These are phyloP conservation scores for Byssochlamys sp. DNA, from an alignment of 2,329 filamentous ascomycete genomes.

Conservation along the genomic window DNA sequence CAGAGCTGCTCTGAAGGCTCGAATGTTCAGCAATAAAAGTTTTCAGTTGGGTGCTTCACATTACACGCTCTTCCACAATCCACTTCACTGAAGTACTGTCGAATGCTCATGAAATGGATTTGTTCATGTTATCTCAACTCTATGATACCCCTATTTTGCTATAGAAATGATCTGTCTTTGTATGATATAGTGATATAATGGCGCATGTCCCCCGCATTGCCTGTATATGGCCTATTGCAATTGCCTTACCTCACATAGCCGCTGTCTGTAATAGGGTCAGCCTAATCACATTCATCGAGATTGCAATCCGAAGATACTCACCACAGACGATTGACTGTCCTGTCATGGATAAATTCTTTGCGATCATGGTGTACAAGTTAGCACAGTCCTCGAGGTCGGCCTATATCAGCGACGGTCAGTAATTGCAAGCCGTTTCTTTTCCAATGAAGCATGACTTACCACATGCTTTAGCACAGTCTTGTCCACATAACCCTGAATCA, in stretches of 20 bases:
- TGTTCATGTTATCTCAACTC: background rate
- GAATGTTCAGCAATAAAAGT: slow-evolving; percentile 24
- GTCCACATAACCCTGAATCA: slow-evolving; percentile 45
- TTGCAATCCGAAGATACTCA: slow-evolving; percentile 13
- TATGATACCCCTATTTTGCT: slow-evolving; percentile 10
- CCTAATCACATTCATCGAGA: background rate
- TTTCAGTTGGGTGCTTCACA: slow-evolving; percentile 16
- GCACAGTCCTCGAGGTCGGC: slow-evolving; percentile 35
- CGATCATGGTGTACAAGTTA: slow-evolving; percentile 30
- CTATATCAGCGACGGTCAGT: slow-evolving; percentile 15
- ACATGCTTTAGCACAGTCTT: slow-evolving; percentile 51
- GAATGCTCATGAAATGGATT: background rate
- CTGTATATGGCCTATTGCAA: background rate
- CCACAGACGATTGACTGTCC: slow-evolving; percentile 36
- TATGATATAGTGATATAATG: background rate
- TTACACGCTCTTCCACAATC: slow-evolving; percentile 26
- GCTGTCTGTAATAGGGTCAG: slow-evolving; percentile 19
- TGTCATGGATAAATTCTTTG: slow-evolving; percentile 39
- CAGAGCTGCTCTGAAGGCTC: slow-evolving; percentile 31
- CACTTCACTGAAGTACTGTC: slow-evolving; percentile 16
- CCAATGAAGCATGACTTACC: slow-evolving; percentile 26
- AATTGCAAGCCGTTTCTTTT: background rate
- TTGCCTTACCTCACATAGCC: slow-evolving; percentile 17
- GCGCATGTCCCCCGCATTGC: background rate
- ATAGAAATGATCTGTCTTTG: background rate